Percentiles rank a stretch among this genome's conserved stretches.
These are phyloP conservation scores for Xylaria sp. DNA, from an alignment of 2,329 filamentous ascomycete genomes.

Conservation along the genomic window DNA sequence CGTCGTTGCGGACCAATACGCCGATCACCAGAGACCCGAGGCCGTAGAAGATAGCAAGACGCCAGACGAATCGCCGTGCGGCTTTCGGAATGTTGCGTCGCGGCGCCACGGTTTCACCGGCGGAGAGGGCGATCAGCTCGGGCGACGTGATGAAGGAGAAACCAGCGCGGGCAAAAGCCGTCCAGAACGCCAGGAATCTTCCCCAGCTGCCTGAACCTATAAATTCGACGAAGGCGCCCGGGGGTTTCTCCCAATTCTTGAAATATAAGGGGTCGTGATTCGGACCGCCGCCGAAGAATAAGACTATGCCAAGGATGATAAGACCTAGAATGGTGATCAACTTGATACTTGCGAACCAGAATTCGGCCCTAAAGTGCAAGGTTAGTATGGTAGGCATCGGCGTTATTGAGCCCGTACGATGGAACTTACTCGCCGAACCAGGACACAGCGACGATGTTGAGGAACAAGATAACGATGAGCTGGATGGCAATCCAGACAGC, in stretches of 20 bases:
- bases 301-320: constrained; percentile 65
- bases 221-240: constrained; percentile 60
- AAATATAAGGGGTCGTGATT: constrained; percentile 62
- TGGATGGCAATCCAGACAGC: constrained; percentile 71
- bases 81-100: constrained; percentile 75
- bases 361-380: constrained; percentile 57
- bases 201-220: constrained; percentile 59
- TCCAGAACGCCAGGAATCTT: constrained; percentile 69
- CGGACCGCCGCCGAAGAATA: constrained; percentile 67
- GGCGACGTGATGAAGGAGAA: constrained; percentile 72
- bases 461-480: constrained; percentile 62
- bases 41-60: constrained; percentile 72
- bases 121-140: constrained; percentile 72
- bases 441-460: constrained; percentile 68
- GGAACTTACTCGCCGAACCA: constrained; percentile 64
- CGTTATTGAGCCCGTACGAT: too few species aligned
- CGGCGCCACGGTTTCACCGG: constrained; percentile 72
- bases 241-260: constrained; percentile 60
- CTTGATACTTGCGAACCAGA: constrained; percentile 71
- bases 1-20: constrained; percentile 72
- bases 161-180: constrained; percentile 65
- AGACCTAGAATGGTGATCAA: constrained; percentile 68
- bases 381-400: constrained; percentile 11
- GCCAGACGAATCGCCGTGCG: constrained; percentile 69
- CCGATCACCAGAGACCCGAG: constrained; percentile 71